A percentile compares a stretch with the other conserved stretches of the same genome.
Conservation (phyloP, 1,284 basidiomycete species). For the Boletus sp. region DNA sequence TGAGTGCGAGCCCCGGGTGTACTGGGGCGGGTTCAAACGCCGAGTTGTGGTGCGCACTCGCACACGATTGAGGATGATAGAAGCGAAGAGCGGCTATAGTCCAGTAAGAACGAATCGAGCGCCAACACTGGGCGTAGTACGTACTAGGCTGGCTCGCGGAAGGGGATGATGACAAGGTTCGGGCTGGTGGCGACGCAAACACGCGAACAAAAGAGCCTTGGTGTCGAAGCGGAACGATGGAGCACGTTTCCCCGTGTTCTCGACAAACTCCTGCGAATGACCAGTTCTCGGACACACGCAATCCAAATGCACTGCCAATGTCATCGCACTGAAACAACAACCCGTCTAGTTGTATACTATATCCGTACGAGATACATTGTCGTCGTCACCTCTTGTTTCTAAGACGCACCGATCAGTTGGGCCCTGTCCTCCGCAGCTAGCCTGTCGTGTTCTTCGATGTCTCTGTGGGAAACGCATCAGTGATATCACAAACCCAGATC, state of each 20-base stretch:
- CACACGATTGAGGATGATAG: conserved; percentile 4
- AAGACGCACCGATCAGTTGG: conserved; percentile 8
- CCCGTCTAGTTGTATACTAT: conserved; percentile 3
- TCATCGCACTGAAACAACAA: not conserved
- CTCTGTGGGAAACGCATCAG: conserved; percentile 38
- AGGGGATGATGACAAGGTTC: not conserved
- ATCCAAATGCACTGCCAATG: not conserved
- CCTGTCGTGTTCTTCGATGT: conserved; percentile 76
- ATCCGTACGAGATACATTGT: conserved; percentile 5
- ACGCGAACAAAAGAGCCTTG: conserved; percentile 7
- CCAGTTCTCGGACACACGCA: conserved; percentile 2
- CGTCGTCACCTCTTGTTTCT: not conserved
- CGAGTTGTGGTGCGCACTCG: conserved; percentile 4
- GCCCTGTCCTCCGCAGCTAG: conserved; percentile 44
- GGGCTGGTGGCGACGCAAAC: not conserved
- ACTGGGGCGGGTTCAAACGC: conserved; percentile 4
- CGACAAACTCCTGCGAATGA: not conserved
- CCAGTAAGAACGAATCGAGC: conserved; percentile 4
- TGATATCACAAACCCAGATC: not conserved
- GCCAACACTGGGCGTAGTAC: not conserved
- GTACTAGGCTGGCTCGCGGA: not conserved
- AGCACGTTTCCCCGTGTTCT: conserved; percentile 1
- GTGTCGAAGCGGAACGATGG: conserved; percentile 7
- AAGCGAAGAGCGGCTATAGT: conserved; percentile 1
- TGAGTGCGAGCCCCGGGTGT: conserved; percentile 22